phyloP scores from a whole-genome alignment of 352 stramenopile species.

The Pythium diclinum region DNA sequence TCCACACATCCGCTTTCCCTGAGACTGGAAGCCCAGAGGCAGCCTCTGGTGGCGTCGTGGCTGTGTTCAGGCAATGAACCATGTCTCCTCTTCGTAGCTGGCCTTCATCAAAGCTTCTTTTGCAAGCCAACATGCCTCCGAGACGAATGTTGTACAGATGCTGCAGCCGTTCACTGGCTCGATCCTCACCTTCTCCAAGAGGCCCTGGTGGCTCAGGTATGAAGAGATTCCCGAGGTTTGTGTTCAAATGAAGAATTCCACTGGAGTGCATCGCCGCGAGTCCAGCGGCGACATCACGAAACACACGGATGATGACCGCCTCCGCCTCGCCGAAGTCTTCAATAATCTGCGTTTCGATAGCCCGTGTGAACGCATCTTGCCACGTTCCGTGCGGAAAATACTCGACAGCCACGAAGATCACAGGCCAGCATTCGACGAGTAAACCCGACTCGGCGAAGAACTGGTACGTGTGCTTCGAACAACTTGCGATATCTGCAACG shows the following conservation, averaged over 20 bases:
- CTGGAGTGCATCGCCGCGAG: conserved; percentile 55
- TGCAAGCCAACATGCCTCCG: conserved; percentile 42
- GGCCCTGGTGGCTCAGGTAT: conserved; percentile 8
- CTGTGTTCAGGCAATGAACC: conserved; percentile 36
- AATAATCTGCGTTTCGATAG: conserved; percentile 12
- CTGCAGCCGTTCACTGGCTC: neutral
- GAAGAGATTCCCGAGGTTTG: conserved; percentile 54
- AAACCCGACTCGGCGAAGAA: conserved; percentile 58
- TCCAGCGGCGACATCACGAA: conserved; percentile 49
- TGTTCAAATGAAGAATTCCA: conserved; percentile 50
- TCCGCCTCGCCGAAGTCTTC: conserved; percentile 23
- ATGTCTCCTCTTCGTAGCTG: conserved; percentile 34
- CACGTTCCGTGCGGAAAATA: conserved; percentile 42
- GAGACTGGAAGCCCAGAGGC: conserved; percentile 27
- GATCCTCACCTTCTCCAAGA: neutral
- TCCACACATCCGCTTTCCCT: conserved; percentile 57
- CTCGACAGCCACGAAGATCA: conserved; percentile 51
- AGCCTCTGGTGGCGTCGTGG: conserved; percentile 43
- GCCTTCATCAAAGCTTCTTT: conserved; percentile 34
- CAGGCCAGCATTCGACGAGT: conserved; percentile 56
- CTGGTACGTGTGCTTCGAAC: conserved; percentile 56
- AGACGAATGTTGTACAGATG: conserved; percentile 31
- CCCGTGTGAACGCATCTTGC: conserved; percentile 29
- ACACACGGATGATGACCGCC: conserved; percentile 24
- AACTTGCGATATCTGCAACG: conserved; percentile 29